Evolutionary conservation across 495 filamentous ascomycete genomes (phyloP), one percentile per base, ranked within the genome.

Genomic region (Patellaria atrata): DNA sequence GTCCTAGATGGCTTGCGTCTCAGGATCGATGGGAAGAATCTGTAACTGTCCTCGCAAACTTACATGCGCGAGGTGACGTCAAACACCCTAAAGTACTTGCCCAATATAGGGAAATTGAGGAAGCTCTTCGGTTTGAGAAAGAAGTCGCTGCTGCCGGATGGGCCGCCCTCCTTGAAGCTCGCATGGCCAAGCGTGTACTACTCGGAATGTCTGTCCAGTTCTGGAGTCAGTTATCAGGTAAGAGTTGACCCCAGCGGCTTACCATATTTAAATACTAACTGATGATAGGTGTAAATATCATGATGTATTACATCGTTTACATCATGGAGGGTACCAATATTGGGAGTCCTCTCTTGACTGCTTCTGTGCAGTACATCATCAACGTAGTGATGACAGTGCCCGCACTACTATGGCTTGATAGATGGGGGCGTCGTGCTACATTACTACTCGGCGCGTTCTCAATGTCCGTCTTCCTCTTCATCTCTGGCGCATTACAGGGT

Each of bases 21-120:
- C 73, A 77, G 50, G 76, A 79, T 42, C 67, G 77, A 8, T 76
- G 75, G 60, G 78, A 85, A 13, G 79, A 89, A 37, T 68, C 69
- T n/a, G 63, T 73, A 23, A 41, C 56, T 12, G 69, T 76, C n/a
- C 65, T 81, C 3, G 74, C 75, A 17, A 48, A 56, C 18, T 63
- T 86, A 3, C 80, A 82, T 46, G 73, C 72, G 7, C 53, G 60
- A 7, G 66, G 71, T 0, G 60, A 75, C 30, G 40, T 64, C 8
- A 68, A 71, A 40, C 60, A 74, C 43, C 64, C 72, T 9, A 68
- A 69, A 41, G 74, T 77, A 5, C 54, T 69, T 4, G 68, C 68
- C 0, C 67, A 77, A 48, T 72, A 71, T 39, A 58, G 66, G 40
- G 74, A 79, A 43, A 77, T 79, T 40, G 63, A 73, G 44, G 70